Evolutionary conservation across 768 basidiomycete species (phyloP), one percentile per base, ranked within the genome.

Genomic region (Mycena albidolilacea): DNA sequence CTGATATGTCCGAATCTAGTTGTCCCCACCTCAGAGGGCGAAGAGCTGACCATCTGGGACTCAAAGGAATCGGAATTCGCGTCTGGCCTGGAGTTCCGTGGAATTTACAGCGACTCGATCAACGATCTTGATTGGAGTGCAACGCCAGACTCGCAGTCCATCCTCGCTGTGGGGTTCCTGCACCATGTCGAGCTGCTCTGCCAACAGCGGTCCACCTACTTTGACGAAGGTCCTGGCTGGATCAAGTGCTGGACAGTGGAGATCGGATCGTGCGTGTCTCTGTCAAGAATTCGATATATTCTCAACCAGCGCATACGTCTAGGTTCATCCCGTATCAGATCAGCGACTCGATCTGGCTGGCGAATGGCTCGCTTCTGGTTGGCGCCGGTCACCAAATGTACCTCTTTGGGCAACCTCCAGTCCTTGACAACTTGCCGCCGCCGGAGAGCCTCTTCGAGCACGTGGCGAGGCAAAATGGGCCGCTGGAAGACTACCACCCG

Each of bases 31-130:
- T 77, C 85, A 0, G 88, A 89, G 21, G 93, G 92, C 0, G 88
- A 94, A 70, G 95, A 97, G 78, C 81, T 98, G 58, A 96, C 96
- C 0, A 96, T 99, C 19, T 99, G 97, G 97, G 96, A 98, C 81
- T 98, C 97, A 0, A 93, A 93, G 64, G 94, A 95, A 81, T 97
- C 95, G 19, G 95, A 97, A 81, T 98, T 98, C 81, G 91, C 95
- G 9, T 93, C 94, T 6, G 97, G 97, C 3, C 84, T 97, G 60
- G 97, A 98, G 81, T 93, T 92, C 79, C 86, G 87, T 52, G 85
- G 87, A 48, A 80, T 89, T 15, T 92, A 90, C 72, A 86, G 86
- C 19, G 92, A 95, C 77, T 84, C 84, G 19, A 90, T 98, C 54
- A 88, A 91, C 70, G 96, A 97, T 78, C 87, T 98, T 30, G 96